phyloP scores from a whole-genome alignment of 176 grass and related monocot species.

The Bonia amplexicaulis region DNA sequence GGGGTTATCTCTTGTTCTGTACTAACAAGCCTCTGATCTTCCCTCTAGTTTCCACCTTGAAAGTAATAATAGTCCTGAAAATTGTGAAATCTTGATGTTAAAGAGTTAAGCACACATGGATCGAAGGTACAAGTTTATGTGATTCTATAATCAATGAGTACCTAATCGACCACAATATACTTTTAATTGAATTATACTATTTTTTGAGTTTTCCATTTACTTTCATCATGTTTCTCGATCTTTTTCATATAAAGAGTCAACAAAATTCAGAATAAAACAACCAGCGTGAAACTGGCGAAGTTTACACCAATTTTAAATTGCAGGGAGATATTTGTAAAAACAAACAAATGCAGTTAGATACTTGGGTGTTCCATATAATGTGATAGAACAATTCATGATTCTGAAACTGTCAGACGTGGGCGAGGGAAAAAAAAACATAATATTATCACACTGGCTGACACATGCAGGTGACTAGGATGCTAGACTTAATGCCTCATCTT shows the following conservation, averaged over 20 bases:
- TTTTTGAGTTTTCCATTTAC: background rate
- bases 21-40: background rate
- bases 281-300: background rate
- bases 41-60: background rate
- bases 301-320: background rate
- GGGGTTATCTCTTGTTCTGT: background rate
- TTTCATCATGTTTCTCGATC: background rate
- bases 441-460: background rate
- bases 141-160: background rate
- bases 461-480: background rate
- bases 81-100: background rate
- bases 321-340: background rate
- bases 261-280: background rate
- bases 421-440: background rate
- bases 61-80: constrained; percentile 5
- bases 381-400: background rate
- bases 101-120: background rate
- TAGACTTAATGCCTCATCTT: background rate
- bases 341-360: background rate
- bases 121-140: background rate
- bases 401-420: background rate
- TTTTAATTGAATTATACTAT: background rate
- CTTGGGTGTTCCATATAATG: background rate
- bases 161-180: background rate
- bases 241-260: background rate